These are phyloP conservation scores for Solanum hybrid DNA, from an alignment of 305 asterid species.

Conservation along the genomic window DNA sequence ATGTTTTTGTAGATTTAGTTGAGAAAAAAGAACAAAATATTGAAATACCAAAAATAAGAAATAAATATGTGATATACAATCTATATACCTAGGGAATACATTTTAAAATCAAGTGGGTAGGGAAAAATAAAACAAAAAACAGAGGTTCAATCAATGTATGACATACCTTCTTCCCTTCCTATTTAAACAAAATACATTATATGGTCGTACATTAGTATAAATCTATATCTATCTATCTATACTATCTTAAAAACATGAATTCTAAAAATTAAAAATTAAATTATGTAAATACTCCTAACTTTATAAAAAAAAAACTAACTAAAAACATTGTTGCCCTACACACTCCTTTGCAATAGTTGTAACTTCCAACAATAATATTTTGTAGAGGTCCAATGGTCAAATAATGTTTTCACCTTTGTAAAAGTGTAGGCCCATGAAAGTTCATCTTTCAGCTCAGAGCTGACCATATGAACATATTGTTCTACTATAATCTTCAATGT, in stretches of 20 bases:
- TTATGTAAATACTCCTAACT: too few relatives aligned
- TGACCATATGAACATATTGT: not conserved
- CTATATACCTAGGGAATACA: not conserved
- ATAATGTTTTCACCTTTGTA: not conserved
- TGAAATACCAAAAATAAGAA: too few relatives aligned
- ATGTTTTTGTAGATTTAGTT: too few relatives aligned
- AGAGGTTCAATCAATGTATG: not conserved
- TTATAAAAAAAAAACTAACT: too few relatives aligned
- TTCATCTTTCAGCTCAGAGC: not conserved
- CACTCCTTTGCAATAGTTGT: too few relatives aligned
- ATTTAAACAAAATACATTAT: not conserved
- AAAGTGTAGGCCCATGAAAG: not conserved
- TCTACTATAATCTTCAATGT: not conserved
- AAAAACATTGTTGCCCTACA: not conserved
- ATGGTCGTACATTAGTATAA: too few relatives aligned
- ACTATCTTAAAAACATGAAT: too few relatives aligned
- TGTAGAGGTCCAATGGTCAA: not conserved
- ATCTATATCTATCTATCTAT: not conserved
- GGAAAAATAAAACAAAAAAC: not conserved
- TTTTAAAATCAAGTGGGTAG: not conserved
- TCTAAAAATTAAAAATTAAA: too few relatives aligned
- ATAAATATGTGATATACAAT: too few relatives aligned
- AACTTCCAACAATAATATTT: not conserved
- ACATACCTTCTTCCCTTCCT: too few relatives aligned
- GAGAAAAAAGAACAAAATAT: too few relatives aligned